Conservation (phyloP, 2,329 filamentous ascomycete species). For the Elsinoe perseae region DNA sequence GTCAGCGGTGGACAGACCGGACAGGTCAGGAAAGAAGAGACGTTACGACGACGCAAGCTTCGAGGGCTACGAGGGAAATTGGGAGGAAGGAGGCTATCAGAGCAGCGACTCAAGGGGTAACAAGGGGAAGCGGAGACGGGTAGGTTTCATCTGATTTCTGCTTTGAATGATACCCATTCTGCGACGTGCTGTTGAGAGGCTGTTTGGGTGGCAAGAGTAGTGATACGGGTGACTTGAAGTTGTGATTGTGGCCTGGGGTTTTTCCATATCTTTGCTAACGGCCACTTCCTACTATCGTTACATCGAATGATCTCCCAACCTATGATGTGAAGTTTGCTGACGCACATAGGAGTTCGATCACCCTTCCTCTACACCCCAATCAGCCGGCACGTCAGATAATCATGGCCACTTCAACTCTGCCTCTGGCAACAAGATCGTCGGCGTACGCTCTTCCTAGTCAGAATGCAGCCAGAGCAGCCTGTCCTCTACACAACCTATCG, state of each 20-base stretch:
- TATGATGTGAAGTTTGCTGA: not conserved
- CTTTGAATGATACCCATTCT: constrained; percentile 12
- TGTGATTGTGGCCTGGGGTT: too few relatives aligned
- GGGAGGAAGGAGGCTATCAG: constrained; percentile 59
- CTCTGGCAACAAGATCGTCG: constrained; percentile 10
- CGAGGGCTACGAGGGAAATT: constrained; percentile 67
- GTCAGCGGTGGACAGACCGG: constrained; percentile 48
- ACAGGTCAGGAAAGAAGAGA: constrained; percentile 63
- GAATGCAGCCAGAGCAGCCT: not conserved
- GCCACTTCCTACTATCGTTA: too few relatives aligned
- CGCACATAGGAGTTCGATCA: constrained; percentile 3
- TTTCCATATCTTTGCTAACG: too few relatives aligned
- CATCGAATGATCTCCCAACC: not conserved
- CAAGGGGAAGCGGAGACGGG: constrained; percentile 8
- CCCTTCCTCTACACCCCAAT: not conserved
- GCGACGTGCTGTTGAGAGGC: not conserved
- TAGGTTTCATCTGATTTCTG: constrained; percentile 12
- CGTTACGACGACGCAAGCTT: constrained; percentile 68
- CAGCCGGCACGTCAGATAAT: not conserved
- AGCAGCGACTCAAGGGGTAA: constrained; percentile 4
- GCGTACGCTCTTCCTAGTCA: constrained; percentile 13
- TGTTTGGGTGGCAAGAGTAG: not conserved
- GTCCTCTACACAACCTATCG: not conserved
- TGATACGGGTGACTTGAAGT: not conserved
- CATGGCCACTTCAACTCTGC: constrained; percentile 11